Base-by-base conservation (phyloP, 768 basidiomycete genomes). In the Tylopilus subfusipes region DNA sequence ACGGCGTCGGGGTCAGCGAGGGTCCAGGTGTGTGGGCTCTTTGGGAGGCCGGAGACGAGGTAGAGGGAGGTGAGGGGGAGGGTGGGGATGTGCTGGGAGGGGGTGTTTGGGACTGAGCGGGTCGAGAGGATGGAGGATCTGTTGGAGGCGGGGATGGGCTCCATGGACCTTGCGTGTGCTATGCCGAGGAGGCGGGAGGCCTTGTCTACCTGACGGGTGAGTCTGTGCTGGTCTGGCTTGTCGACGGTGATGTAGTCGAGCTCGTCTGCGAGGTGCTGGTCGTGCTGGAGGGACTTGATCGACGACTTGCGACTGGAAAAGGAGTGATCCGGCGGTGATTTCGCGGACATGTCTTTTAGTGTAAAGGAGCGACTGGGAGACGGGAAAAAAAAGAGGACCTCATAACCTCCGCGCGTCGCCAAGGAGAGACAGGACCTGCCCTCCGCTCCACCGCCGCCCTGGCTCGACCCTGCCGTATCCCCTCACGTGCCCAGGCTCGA, bases 1-100 rank as follows among this genome's bases (percentile, higher is more conserved):
- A 91, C 86, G 1, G 90, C 81, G 68, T 92, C 90, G 0, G 86
- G 85, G 68, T 94, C 93, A 0, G 90, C 86, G 42, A 93, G 81
- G 18, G 90, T 89, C 92, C 93, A 95, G 12, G 88, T 92, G 68
- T 90, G 84, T 1, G 92, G 90, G 29, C 86, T 86, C 70, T 94
- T 94, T 18, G 91, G 89, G 29, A 96, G 80, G 12, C 93, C 93
- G 2, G 89, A 90, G 29, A 92, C 90, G 62, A 92, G 86, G 69
- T 92, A 92, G 61, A 92, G 83, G 30, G 88, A 89, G 2, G 90
- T 85, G 57, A 92, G 82, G 27, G 90, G 88, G 46, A 86, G 76
- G 25, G 87, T 82, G 13, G 90, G 86, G 11, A 77, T 74, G 63
- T 83, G 79, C n/a, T 88, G 82, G 14, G 83, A 75, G 39, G 81